Evolutionary conservation across 1,139 yeast genomes (phyloP).

Genomic region (Pichiaceae sp.): DNA sequence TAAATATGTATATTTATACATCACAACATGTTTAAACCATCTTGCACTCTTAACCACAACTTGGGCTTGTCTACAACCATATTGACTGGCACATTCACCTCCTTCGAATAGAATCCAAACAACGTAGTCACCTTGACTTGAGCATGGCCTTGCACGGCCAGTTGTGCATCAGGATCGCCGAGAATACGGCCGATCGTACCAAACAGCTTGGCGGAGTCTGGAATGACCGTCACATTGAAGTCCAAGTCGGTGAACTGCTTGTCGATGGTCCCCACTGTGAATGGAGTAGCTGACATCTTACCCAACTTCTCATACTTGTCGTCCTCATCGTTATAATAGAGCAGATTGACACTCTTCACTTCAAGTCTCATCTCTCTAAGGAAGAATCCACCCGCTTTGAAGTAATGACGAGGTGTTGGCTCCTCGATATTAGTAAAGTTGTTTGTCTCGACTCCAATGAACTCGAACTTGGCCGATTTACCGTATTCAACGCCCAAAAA

Average conservation of each 20-base stretch:
- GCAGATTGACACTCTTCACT: constrained; percentile 18
- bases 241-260: constrained; percentile 18
- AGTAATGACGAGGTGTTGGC: constrained; percentile 16
- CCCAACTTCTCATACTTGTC: constrained; percentile 18
- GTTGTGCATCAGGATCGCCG: constrained; percentile 20
- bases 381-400: constrained; percentile 23
- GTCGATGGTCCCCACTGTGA: constrained; percentile 19
- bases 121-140: constrained; percentile 20
- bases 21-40: no score
- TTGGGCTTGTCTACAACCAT: background rate
- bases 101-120: constrained; percentile 14
- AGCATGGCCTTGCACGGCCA: constrained; percentile 26
- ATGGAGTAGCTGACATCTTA: constrained; percentile 18
- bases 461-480: constrained; percentile 23
- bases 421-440: constrained; percentile 24
- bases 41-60: no score
- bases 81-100: background rate
- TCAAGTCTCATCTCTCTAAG: constrained; percentile 18
- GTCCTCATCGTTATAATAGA: constrained; percentile 14
- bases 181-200: constrained; percentile 23
- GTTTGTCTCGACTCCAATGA: constrained; percentile 23
- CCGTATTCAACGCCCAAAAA: constrained; percentile 22
- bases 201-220: constrained; percentile 24
- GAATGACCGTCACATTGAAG: constrained; percentile 21
- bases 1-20: background rate